Conservation (phyloP, 768 basidiomycete genomes). For the Coprinopsis cinerea region DNA sequence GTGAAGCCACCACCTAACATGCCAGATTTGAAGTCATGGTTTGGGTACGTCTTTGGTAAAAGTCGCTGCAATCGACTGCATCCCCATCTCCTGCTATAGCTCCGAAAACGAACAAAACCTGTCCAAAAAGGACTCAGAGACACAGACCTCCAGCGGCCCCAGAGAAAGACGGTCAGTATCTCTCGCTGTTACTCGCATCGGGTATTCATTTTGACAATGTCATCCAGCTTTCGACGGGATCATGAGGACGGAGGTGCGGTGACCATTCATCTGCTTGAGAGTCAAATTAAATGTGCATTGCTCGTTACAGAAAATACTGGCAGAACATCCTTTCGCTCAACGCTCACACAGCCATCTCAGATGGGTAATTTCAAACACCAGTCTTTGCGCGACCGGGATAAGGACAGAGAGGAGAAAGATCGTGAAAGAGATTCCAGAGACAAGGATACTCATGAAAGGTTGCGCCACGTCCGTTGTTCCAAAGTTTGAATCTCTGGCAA, state of each 20-base stretch:
- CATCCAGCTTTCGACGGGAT: slow-evolving; percentile 68
- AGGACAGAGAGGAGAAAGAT: slow-evolving; percentile 44
- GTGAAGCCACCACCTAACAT: slow-evolving; percentile 66
- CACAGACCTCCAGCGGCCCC: slow-evolving; percentile 42
- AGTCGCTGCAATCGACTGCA: slow-evolving; percentile 19
- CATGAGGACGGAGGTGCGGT: slow-evolving; percentile 74
- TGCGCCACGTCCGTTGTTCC: slow-evolving; percentile 57
- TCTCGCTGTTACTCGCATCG: slow-evolving; percentile 7
- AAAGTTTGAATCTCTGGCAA: slow-evolving; percentile 7
- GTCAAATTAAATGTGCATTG: slow-evolving; percentile 1
- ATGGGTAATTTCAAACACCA: slow-evolving; percentile 94
- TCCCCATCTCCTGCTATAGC: slow-evolving; percentile 26
- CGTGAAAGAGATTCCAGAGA: slow-evolving; percentile 59
- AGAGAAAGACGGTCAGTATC: slow-evolving; percentile 62
- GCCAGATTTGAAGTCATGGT: slow-evolving; percentile 84
- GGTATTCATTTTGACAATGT: slow-evolving; percentile 12
- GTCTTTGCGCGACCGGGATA: slow-evolving; percentile 63
- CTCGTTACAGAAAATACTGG: slow-evolving; percentile 39
- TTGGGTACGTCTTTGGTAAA: slow-evolving; percentile 54
- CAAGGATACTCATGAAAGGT: slow-evolving; percentile 71
- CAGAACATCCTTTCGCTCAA: slow-evolving; percentile 65
- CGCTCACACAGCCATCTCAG: slow-evolving; percentile 77
- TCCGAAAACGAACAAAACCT: slow-evolving; percentile 59
- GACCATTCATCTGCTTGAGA: slow-evolving; percentile 15
- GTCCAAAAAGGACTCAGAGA: slow-evolving; percentile 66